Evolutionary conservation across 108 stramenopile species (phyloP).

Genomic region (Skeletonema marinoi): DNA sequence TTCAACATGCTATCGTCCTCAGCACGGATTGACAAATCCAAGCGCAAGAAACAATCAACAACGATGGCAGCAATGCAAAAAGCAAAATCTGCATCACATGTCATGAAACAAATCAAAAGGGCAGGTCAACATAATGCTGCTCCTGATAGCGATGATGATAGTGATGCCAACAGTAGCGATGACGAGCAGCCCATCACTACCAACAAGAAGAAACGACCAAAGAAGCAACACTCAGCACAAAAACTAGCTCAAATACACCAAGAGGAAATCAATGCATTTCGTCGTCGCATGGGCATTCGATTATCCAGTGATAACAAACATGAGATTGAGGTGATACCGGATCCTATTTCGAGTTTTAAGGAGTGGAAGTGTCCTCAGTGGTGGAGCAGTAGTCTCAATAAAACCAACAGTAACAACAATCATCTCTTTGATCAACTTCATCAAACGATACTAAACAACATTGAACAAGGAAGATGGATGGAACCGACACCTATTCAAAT

Average conservation of each 20-base stretch:
- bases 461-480: conserved; percentile 91
- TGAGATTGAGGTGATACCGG: conserved; percentile 65
- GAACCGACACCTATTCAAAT: conserved; percentile 95
- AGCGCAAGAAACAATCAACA: conserved; percentile 58
- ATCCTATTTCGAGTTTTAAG: conserved; percentile 79
- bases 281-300: conserved; percentile 76
- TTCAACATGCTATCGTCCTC: conserved; percentile 87
- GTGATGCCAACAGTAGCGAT: conserved; percentile 11
- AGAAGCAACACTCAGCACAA: conserved; percentile 69
- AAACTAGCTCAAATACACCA: conserved; percentile 69
- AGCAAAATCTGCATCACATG: background rate
- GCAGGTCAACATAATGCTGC: conserved; percentile 13
- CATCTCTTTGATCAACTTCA: conserved; percentile 48
- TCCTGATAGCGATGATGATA: conserved; percentile 13
- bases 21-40: conserved; percentile 80
- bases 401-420: background rate
- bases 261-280: conserved; percentile 87
- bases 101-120: background rate
- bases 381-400: conserved; percentile 45
- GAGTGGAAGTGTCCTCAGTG: conserved; percentile 68
- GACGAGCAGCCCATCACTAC: conserved; percentile 11
- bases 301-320: conserved; percentile 62
- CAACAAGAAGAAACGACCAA: conserved; percentile 50
- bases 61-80: background rate
- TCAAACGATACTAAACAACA: conserved; percentile 67